Evolutionary conservation across 768 basidiomycete species (phyloP), one percentile per base, ranked within the genome.

Genomic region (Trametes cubensis): DNA sequence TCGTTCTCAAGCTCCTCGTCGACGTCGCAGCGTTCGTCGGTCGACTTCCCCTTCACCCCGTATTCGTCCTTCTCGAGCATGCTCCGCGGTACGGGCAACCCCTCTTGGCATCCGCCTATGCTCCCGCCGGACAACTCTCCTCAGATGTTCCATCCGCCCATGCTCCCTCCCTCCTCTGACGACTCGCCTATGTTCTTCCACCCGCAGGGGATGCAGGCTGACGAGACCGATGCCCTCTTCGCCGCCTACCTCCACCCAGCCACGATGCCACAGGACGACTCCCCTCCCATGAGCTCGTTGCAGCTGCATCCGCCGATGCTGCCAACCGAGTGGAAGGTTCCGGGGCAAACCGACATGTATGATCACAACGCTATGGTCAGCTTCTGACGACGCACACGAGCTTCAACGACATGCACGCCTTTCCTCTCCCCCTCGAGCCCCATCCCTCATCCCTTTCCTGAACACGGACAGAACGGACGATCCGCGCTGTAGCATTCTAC

Each of bases 71-170:
- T 78, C 7, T 79, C 82, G 42, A 81, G 79, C n/a, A 79, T 82
- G 4, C 74, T 86, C 28, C 77, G 85, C 17, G 85, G 83, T 6
- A 82, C 82, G 64, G 65, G 62, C 61, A 83, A 75, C 30, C 64
- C 87, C 8, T 87, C 89, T 68, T 91, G 89, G 89, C 90, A 92
- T 73, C 89, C 90, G 3, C 87, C 89, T 11, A 87, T 88, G 81
- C 79, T 88, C 66, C 77, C 83, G 4, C 83, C 84, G 64, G 82
- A 68, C 54, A 46, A 80, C 58, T 85, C 86, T 4, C 83, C 83
- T 1, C 78, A 81, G 20, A 71, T 85, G 42, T 79, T 86, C 63
- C 89, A 91, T 62, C 89, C 89, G 10, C 86, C 87, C 2, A 87
- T 89, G 87, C 78, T 87, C 3, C 83, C 84, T 0, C 59, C 69